Evolutionary conservation across 106 monocot species (phyloP), one percentile per base, ranked within the genome.

Genomic region (Allium sativum): DNA sequence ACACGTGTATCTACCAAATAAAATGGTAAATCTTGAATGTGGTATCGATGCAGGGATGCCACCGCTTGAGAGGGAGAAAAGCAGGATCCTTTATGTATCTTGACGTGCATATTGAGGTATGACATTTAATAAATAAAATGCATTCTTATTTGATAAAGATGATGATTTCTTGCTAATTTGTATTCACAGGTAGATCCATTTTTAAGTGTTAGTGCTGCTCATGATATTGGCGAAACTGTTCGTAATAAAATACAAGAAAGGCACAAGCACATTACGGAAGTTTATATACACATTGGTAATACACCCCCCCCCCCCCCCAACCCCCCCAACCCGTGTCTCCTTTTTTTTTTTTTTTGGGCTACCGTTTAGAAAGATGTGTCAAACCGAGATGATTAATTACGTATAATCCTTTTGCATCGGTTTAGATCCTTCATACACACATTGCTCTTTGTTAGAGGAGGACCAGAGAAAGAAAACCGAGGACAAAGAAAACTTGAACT

Each of bases 71-170:
- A 63, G 96, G 91, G 82, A 87, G 96, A 82, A 91, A 75, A 68
- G 96, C 91, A 45, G 91, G 91, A 6, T 92, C 96, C 44, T 87
- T 77, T 18, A 61, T 98, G 51, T 91, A 91, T 67, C 82, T 96
- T 70, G 95, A 96, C 73, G 87, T 87, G 47, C 95, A 96, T 61
- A 91, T 96, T 72, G 95, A 96, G 87, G 95, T 91, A 74, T 45
- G 57, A 5, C 31, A 31, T 31, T 31, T 31, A 31, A 31, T 31
- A 31, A 31, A 31, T 31, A 31, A 31, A 31, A 31, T 31, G 5
- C 31, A 31, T 31, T 31, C 31, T 31, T 31, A 31, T 31, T 5
- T 31, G 31, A 31, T 62, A 14, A 14, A 48, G 62, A 62, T 46
- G n/a, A 12, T 62, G 47, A 62, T 47, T 62, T 59, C 48, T 59